Conservation (phyloP, 1,139 yeast species). For the Cylindricascospora bacillispora region DNA sequence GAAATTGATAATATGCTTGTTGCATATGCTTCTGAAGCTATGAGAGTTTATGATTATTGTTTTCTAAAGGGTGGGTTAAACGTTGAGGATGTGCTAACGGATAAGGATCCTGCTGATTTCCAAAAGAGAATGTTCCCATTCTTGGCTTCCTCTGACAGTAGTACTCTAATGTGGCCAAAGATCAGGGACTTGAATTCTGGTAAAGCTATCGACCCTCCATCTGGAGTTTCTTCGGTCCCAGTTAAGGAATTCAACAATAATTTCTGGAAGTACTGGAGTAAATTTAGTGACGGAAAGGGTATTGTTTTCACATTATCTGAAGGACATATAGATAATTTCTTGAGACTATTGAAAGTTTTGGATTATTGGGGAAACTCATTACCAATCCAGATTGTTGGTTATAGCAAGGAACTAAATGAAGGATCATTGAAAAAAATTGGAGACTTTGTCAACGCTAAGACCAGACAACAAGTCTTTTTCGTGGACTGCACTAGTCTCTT, state of each 20-base stretch:
- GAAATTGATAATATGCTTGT: slow-evolving; percentile 8
- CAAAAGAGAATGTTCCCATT: slow-evolving; percentile 8
- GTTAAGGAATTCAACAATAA: slow-evolving; percentile 4
- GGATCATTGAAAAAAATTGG: slow-evolving; percentile 1
- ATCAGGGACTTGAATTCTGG: slow-evolving; percentile 3
- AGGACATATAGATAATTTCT: slow-evolving; percentile 1
- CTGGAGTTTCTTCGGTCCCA: slow-evolving; percentile 4
- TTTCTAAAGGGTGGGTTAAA: slow-evolving; percentile 6
- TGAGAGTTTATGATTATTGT: slow-evolving; percentile 14
- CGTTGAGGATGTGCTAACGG: not conserved
- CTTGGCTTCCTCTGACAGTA: slow-evolving; percentile 1
- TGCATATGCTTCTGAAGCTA: slow-evolving; percentile 10
- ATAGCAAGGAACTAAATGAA: slow-evolving; percentile 3
- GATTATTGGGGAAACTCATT: slow-evolving; percentile 4
- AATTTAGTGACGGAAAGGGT: slow-evolving; percentile 6
- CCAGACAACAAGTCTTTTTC: slow-evolving; percentile 4
- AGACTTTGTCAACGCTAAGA: slow-evolving; percentile 1
- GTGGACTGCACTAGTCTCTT: slow-evolving; percentile 2
- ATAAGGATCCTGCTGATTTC: slow-evolving; percentile 1
- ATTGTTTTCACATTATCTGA: slow-evolving; percentile 6
- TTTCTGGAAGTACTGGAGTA: slow-evolving; percentile 5
- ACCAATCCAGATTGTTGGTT: slow-evolving; percentile 7
- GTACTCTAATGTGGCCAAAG: slow-evolving; percentile 2
- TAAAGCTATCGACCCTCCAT: not conserved
- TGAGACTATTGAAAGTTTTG: slow-evolving; percentile 4